These are phyloP conservation scores for Paecilomyces dactylethromorphus DNA, from an alignment of 2,329 filamentous ascomycete species.

Conservation along the genomic window DNA sequence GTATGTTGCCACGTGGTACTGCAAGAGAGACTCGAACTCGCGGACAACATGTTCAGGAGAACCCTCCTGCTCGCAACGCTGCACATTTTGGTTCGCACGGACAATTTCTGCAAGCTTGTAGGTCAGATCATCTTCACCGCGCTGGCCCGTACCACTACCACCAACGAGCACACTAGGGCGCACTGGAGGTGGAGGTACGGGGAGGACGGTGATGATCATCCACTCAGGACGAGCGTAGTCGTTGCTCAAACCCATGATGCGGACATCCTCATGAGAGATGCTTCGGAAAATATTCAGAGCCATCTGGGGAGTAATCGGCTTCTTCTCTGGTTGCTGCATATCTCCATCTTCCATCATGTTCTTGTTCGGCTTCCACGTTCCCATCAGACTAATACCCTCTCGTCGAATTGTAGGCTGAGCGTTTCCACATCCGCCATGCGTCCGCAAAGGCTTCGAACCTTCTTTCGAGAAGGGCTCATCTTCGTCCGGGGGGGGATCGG, in stretches of 20 bases:
- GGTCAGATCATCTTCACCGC: slow-evolving; percentile 97
- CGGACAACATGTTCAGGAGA: slow-evolving; percentile 83
- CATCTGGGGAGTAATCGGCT: slow-evolving; percentile 73
- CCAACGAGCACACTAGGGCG: slow-evolving; percentile 97
- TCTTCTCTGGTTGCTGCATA: slow-evolving; percentile 67
- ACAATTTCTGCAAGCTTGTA: slow-evolving; percentile 99
- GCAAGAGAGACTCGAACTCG: slow-evolving; percentile 85
- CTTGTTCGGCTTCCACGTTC: slow-evolving; percentile 64
- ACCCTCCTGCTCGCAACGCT: slow-evolving; percentile 83
- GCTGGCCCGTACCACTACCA: slow-evolving; percentile 82
- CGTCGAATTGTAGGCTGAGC: slow-evolving; percentile 81
- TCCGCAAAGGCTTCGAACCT: slow-evolving; percentile 43
- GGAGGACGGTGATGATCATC: slow-evolving; percentile 94
- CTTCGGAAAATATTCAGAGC: slow-evolving; percentile 80
- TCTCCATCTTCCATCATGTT: slow-evolving; percentile 62
- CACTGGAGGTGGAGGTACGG: slow-evolving; percentile 91
- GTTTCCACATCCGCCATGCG: slow-evolving; percentile 92
- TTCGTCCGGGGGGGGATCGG: slow-evolving; percentile 61
- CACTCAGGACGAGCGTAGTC: slow-evolving; percentile 96
- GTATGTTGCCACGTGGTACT: slow-evolving; percentile 97
- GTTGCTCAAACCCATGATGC: slow-evolving; percentile 82
- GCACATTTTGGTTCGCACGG: slow-evolving; percentile 90
- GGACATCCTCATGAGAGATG: slow-evolving; percentile 74
- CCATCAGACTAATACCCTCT: slow-evolving; percentile 76
- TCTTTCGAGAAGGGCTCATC: slow-evolving; percentile 66